Evolutionary conservation across 306 rosid genomes (phyloP).

Genomic region (Cyclanthera cordifolia): DNA sequence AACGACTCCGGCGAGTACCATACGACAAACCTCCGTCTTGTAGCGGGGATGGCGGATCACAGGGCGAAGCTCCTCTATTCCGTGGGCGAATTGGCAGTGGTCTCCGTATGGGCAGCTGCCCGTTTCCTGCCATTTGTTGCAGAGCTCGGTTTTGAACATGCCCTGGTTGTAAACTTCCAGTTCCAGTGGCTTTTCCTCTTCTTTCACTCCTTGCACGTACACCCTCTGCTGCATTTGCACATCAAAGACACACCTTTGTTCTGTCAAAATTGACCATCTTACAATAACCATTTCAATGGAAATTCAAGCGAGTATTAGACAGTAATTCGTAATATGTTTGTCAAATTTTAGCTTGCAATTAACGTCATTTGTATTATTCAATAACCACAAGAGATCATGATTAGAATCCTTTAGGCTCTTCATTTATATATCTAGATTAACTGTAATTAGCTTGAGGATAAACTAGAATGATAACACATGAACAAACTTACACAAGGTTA

Average conservation of each 20-base stretch:
- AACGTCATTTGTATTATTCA: neutral
- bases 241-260: neutral
- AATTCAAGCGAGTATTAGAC: neutral
- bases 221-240: constrained; percentile 30
- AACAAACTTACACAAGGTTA: too few relatives aligned
- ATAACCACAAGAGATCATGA: too few relatives aligned
- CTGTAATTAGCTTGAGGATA: neutral
- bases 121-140: constrained; percentile 43
- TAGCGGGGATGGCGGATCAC: constrained; percentile 46
- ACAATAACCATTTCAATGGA: neutral
- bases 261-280: neutral
- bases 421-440: neutral
- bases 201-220: constrained; percentile 24
- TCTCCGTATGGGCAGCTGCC: constrained; percentile 40
- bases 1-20: constrained; percentile 30
- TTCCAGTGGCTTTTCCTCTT: constrained; percentile 23
- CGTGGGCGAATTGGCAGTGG: constrained; percentile 40
- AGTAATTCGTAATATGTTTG: neutral
- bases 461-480: neutral
- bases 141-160: constrained; percentile 35
- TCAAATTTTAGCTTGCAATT: neutral
- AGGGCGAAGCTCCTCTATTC: constrained; percentile 37
- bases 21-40: constrained; percentile 40
- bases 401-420: too few relatives aligned
- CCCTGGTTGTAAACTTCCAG: constrained; percentile 40